These are phyloP conservation scores for Rhizophagus clarus DNA, from an alignment of 192 early-diverging fungal species.

Conservation along the genomic window DNA sequence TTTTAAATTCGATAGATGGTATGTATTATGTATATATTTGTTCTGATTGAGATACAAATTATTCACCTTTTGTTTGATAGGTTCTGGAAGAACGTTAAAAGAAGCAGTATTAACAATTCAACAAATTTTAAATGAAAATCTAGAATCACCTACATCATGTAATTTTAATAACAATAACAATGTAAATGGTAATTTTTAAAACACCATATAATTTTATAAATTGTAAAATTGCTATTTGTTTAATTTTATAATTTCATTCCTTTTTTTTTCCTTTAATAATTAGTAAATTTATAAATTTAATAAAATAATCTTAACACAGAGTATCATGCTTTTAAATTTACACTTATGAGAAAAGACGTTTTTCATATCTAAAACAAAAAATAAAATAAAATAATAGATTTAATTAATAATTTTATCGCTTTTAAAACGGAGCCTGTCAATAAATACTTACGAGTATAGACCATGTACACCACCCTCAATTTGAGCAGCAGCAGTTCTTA, in stretches of 20 bases:
- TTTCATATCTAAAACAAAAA: background rate
- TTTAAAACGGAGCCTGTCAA: background rate
- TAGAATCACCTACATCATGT: background rate
- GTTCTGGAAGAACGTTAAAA: slow-evolving; percentile 23
- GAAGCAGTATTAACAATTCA: slow-evolving; percentile 25
- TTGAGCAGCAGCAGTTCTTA: slow-evolving; percentile 91
- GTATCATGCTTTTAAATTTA: too few species aligned
- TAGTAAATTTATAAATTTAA: too few species aligned
- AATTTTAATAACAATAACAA: background rate
- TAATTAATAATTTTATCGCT: background rate
- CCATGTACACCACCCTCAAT: slow-evolving; percentile 96
- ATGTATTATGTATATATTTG: slow-evolving; percentile 20
- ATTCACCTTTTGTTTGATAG: background rate
- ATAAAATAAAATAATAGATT: too few species aligned
- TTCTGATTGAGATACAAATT: background rate
- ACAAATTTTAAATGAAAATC: background rate
- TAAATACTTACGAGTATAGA: slow-evolving; percentile 65
- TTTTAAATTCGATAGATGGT: slow-evolving; percentile 79
- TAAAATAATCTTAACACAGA: too few species aligned
- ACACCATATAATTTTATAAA: background rate
- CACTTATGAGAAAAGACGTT: slow-evolving; percentile 6
- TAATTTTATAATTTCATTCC: background rate
- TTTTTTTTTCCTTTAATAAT: too few species aligned
- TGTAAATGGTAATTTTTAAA: background rate
- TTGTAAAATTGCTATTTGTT: background rate